Conservation (phyloP, 2,329 filamentous ascomycete genomes). For the Exserohilum rostratum region DNA sequence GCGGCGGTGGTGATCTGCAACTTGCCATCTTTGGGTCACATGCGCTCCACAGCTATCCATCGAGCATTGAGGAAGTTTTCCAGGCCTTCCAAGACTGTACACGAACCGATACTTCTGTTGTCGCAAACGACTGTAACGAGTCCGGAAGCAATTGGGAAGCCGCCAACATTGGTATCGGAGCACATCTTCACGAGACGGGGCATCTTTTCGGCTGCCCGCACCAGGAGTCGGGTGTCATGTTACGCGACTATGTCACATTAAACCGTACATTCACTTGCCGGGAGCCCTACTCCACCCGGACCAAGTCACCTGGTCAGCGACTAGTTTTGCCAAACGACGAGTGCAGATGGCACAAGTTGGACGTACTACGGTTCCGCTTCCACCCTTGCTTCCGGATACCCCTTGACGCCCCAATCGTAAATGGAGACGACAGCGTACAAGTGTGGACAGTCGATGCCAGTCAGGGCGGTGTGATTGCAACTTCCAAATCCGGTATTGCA, state of each 20-base stretch:
- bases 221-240: constrained; percentile 90
- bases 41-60: constrained; percentile 87
- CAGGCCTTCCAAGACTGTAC: constrained; percentile 91
- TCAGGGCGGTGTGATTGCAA: constrained; percentile 78
- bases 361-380: constrained; percentile 84
- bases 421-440: constrained; percentile 77
- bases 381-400: constrained; percentile 90
- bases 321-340: constrained; percentile 78
- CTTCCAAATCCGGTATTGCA: constrained; percentile 79
- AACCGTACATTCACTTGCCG: constrained; percentile 82
- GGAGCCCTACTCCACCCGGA: constrained; percentile 86
- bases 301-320: constrained; percentile 77
- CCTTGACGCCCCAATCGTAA: constrained; percentile 64
- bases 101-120: constrained; percentile 76
- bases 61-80: constrained; percentile 86
- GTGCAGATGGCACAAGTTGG: constrained; percentile 88
- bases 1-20: constrained; percentile 73
- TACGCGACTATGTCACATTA: constrained; percentile 81
- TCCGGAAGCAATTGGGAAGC: constrained; percentile 92
- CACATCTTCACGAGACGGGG: constrained; percentile 88
- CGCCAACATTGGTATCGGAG: constrained; percentile 92
- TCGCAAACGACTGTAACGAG: constrained; percentile 86
- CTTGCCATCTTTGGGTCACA: constrained; percentile 93
- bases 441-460: constrained; percentile 83
- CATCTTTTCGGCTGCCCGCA: constrained; percentile 90